These are phyloP conservation scores for Colletotrichum limetticola DNA, from an alignment of 2,329 filamentous ascomycete species.

Conservation along the genomic window DNA sequence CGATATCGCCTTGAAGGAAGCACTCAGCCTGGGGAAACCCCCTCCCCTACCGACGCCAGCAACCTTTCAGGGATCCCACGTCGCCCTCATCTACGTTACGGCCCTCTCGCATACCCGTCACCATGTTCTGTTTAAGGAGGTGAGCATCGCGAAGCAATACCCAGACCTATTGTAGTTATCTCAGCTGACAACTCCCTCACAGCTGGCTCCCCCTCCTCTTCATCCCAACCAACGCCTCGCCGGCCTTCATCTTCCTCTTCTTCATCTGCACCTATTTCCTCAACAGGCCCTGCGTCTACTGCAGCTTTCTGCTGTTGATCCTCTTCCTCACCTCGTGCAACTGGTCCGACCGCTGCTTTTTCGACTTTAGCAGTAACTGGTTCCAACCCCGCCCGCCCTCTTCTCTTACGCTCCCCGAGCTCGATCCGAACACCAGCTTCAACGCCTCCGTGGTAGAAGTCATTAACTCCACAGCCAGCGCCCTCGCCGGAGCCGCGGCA, in stretches of 20 bases:
- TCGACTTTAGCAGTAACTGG: conserved; percentile 93
- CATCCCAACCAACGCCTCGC: conserved; percentile 87
- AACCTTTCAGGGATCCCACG: conserved; percentile 1
- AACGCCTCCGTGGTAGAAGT: conserved; percentile 64
- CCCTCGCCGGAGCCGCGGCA: conserved; percentile 73
- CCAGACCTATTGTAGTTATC: conserved; percentile 15
- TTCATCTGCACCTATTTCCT: conserved; percentile 95
- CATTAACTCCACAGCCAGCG: conserved; percentile 76
- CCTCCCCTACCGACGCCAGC: not conserved
- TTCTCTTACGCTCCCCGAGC: conserved; percentile 41
- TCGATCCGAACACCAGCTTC: conserved; percentile 47
- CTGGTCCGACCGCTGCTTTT: conserved; percentile 91
- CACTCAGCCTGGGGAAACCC: not conserved
- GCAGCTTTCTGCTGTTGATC: conserved; percentile 93
- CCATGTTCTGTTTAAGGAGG: conserved; percentile 74
- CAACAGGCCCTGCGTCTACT: conserved; percentile 97
- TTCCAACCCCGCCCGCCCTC: conserved; percentile 79
- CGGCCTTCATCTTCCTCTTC: conserved; percentile 87
- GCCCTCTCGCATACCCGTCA: conserved; percentile 19
- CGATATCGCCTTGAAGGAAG: not conserved
- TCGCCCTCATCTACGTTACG: conserved; percentile 13
- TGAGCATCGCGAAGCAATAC: conserved; percentile 41
- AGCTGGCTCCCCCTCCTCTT: conserved; percentile 91
- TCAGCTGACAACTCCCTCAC: conserved; percentile 13
- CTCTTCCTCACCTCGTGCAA: conserved; percentile 93